Conservation (phyloP, 441 rosid genomes). For the Pelargonium citronellum region DNA sequence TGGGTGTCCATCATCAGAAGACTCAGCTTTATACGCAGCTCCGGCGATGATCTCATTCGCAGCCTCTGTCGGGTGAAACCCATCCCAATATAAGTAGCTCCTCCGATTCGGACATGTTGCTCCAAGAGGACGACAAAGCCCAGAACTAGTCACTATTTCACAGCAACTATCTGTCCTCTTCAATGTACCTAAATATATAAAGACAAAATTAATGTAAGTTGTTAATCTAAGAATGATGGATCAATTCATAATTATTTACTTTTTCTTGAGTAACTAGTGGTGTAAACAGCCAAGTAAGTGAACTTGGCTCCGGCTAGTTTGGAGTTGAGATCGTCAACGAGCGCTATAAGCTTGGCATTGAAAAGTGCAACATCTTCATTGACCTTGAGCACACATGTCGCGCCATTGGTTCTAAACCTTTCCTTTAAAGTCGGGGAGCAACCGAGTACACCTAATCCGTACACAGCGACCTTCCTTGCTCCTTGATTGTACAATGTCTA, state of each 20-base stretch:
- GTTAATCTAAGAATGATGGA: no score
- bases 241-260: no score
- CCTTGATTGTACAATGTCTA: conserved; percentile 36
- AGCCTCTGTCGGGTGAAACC: conserved; percentile 6
- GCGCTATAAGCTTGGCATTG: conserved; percentile 15
- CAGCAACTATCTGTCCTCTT: conserved; percentile 2
- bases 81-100: background rate
- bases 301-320: conserved; percentile 19
- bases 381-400: conserved; percentile 12
- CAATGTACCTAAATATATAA: background rate
- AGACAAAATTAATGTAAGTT: no score
- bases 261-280: background rate
- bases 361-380: conserved; percentile 17
- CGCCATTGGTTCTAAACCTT: conserved; percentile 16
- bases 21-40: background rate
- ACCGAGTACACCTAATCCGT: conserved; percentile 35
- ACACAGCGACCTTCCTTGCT: conserved; percentile 46
- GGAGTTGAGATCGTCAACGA: conserved; percentile 19
- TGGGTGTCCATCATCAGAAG: conserved; percentile 4
- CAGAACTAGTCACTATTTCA: background rate
- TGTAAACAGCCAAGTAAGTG: conserved; percentile 15
- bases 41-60: conserved; percentile 1
- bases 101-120: conserved; percentile 9
- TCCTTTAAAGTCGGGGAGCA: conserved; percentile 26
- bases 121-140: background rate